phyloP scores from a whole-genome alignment of 148 eudicot species.

The Talinum fruticosum region DNA sequence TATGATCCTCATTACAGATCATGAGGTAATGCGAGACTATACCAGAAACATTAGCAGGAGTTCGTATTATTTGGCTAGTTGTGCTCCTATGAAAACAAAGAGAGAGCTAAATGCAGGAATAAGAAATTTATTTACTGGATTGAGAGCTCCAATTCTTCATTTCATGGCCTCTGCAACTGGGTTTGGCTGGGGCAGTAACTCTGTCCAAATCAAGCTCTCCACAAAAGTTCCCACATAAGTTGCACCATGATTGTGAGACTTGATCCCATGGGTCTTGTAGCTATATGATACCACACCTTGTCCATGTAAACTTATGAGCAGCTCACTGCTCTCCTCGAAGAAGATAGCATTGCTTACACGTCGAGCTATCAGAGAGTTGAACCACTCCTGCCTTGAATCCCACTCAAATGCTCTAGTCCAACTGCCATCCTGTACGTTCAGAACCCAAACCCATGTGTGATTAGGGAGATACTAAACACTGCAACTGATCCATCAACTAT shows the following conservation, averaged over 20 bases:
- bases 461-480: not conserved
- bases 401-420: not conserved
- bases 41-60: too few species aligned
- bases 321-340: not conserved
- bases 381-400: not conserved
- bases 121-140: too few species aligned
- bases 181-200: not conserved
- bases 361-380: not conserved
- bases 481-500: not conserved
- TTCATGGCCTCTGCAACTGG: not conserved
- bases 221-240: not conserved
- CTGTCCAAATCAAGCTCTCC: not conserved
- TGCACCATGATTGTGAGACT: not conserved
- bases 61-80: too few species aligned
- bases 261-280: not conserved
- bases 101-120: too few species aligned
- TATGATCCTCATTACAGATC: too few species aligned
- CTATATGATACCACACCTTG: slow-evolving; percentile 1
- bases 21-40: too few species aligned
- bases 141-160: too few species aligned
- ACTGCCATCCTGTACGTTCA: not conserved
- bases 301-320: not conserved
- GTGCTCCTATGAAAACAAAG: too few species aligned
- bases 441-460: not conserved
- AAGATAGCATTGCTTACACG: not conserved